Evolutionary conservation across 805 yeast genomes (phyloP), one percentile per base, ranked within the genome.

Genomic region (Candida saitoana): DNA sequence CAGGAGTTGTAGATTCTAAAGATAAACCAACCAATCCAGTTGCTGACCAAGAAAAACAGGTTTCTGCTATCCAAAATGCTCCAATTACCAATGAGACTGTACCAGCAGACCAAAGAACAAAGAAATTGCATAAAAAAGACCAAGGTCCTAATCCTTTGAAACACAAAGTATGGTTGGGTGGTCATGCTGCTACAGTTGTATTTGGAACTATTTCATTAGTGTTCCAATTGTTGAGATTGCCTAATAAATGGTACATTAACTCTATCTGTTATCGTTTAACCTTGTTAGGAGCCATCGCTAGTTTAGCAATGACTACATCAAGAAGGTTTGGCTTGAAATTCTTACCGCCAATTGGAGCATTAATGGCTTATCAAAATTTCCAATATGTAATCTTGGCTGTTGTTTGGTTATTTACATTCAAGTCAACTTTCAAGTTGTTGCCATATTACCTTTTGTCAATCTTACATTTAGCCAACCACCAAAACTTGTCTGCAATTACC

Each of bases 311-410:
- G 34, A 73, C 87, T 1, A 65, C 79, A 40, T 52, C 73, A 24
- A 82, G 82, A 36, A 79, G 78, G 49, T 82, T 80, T 64, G 81
- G 81, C 18, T 66, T 78, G 15, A 65, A 69, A 20, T 69, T 74
- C 40, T 57, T 65, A 46, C 95, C 95, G 5, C 71, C 81, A 4
- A 72, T 79, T 55, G 74, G 75, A 42, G 77, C 81, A 3, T 65
- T 89, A 56, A 55, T 87, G 41, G 80, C 89, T 7, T 77, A 87
- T 18, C 87, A 79, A 50, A 85, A 86, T 57, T 84, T 84, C 69
- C 96, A 87, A 61, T 78, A 76, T 54, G 63, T 80, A 41, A 47
- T 76, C 3, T 60, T 84, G 42, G 76, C 81, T 0, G 19, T 57
- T 3, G 62, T 79, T 15, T 85, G 91, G 91, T 55, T 78, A 37